phyloP scores from a whole-genome alignment of 768 basidiomycete species.

The Termitomyces sp. region DNA sequence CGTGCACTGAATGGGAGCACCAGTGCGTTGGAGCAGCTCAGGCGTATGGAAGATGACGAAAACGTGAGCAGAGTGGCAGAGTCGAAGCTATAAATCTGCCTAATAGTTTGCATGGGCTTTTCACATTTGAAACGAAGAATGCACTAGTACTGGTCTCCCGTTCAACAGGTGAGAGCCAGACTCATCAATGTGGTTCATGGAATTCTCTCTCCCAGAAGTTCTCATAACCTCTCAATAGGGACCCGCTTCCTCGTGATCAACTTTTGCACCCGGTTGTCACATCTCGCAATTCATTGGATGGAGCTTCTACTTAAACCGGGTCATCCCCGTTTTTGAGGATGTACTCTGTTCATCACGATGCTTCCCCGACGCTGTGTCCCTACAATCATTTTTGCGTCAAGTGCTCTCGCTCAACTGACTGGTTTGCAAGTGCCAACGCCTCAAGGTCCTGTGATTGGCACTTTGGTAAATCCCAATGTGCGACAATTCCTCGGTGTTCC shows the following conservation, averaged over 20 bases:
- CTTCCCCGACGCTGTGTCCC: not conserved
- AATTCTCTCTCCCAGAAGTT: not conserved
- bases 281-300: too few relatives aligned
- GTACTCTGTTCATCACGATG: constrained; percentile 20
- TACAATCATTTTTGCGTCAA: not conserved
- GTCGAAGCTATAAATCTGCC: not conserved
- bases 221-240: too few relatives aligned
- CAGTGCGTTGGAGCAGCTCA: too few relatives aligned
- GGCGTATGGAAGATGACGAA: not conserved
- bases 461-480: too few relatives aligned
- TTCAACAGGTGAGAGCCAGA: not conserved
- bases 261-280: too few relatives aligned
- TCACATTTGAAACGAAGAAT: not conserved
- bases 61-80: not conserved
- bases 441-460: too few relatives aligned
- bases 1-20: too few relatives aligned
- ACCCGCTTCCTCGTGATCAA: too few relatives aligned
- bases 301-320: not conserved
- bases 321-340: not conserved
- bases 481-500: too few relatives aligned
- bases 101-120: not conserved
- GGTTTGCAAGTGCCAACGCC: constrained; percentile 28
- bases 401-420: constrained; percentile 3
- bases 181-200: not conserved
- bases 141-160: not conserved